Conservation (phyloP, 495 filamentous ascomycete species). For the Neurospora sp. region DNA sequence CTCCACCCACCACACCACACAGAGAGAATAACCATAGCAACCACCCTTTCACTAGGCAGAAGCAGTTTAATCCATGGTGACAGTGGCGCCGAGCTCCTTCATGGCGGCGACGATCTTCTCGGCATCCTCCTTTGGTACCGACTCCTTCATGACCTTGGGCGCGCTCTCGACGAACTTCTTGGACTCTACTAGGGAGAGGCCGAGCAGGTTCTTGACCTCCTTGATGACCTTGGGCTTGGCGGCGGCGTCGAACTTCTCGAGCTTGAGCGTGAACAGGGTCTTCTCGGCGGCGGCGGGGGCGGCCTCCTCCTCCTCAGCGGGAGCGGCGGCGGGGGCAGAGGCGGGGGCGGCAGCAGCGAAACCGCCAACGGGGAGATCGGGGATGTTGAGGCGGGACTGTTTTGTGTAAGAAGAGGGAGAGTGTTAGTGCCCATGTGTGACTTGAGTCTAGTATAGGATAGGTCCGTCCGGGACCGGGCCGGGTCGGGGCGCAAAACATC, state of each 20-base stretch:
- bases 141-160: constrained; percentile 98
- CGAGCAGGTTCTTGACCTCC: constrained; percentile 94
- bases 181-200: constrained; percentile 92
- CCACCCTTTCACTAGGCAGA: constrained; percentile 1
- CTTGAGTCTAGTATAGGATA: neutral
- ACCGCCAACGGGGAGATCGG: constrained; percentile 88
- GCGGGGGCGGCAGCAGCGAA: constrained; percentile 48
- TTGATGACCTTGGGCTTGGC: constrained; percentile 99
- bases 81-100: constrained; percentile 85
- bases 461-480: neutral
- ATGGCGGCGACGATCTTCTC: constrained; percentile 95
- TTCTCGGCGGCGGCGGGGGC: constrained; percentile 84
- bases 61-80: constrained; percentile 65
- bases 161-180: constrained; percentile 99
- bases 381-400: constrained; percentile 91
- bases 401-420: neutral
- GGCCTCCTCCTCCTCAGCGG: constrained; percentile 71
- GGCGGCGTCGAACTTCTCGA: constrained; percentile 73
- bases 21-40: neutral
- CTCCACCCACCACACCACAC: neutral
- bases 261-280: constrained; percentile 93
- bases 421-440: neutral
- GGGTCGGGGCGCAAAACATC: neutral
- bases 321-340: constrained; percentile 40
- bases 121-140: constrained; percentile 92